Conservation (phyloP, 768 basidiomycete species). For the Leucocoprinus birnbaumii region DNA sequence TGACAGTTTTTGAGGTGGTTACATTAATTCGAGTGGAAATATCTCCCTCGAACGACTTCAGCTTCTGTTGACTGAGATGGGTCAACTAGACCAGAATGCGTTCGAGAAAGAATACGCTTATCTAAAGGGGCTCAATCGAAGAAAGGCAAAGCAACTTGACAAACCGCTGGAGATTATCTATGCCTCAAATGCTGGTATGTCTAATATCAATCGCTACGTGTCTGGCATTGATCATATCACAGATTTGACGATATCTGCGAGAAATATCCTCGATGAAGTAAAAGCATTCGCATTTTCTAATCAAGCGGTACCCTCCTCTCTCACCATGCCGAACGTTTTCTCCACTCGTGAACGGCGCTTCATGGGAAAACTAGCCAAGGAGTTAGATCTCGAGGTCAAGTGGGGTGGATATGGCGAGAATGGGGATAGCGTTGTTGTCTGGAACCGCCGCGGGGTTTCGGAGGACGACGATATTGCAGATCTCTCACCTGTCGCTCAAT, state of each 20-base stretch:
- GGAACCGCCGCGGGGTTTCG: slow-evolving; percentile 49
- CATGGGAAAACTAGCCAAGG: slow-evolving; percentile 69
- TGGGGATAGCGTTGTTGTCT: slow-evolving; percentile 75
- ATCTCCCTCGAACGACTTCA: slow-evolving; percentile 83
- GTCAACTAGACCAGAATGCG: slow-evolving; percentile 80
- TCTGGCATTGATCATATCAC: too few relatives aligned
- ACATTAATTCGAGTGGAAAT: slow-evolving; percentile 85
- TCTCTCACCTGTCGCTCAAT: too few relatives aligned
- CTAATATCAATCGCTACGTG: too few relatives aligned
- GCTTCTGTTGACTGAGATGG: slow-evolving; percentile 85
- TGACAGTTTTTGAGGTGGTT: slow-evolving; percentile 59
- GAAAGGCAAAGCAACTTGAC: slow-evolving; percentile 71
- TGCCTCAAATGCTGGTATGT: too few relatives aligned
- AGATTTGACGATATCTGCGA: too few relatives aligned
- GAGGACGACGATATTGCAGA: slow-evolving; percentile 30
- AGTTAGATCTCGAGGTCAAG: slow-evolving; percentile 70
- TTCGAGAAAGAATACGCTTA: slow-evolving; percentile 93
- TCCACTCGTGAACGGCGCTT: slow-evolving; percentile 80
- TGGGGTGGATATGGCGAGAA: slow-evolving; percentile 95
- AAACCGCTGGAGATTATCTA: too few relatives aligned
- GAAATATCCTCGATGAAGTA: slow-evolving; percentile 75
- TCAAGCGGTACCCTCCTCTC: slow-evolving; percentile 28
- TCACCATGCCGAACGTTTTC: slow-evolving; percentile 77
- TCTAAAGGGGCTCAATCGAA: slow-evolving; percentile 90
- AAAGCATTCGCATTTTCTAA: slow-evolving; percentile 66